Conservation (phyloP, 2,329 filamentous ascomycete species). For the Diaporthe sp. region DNA sequence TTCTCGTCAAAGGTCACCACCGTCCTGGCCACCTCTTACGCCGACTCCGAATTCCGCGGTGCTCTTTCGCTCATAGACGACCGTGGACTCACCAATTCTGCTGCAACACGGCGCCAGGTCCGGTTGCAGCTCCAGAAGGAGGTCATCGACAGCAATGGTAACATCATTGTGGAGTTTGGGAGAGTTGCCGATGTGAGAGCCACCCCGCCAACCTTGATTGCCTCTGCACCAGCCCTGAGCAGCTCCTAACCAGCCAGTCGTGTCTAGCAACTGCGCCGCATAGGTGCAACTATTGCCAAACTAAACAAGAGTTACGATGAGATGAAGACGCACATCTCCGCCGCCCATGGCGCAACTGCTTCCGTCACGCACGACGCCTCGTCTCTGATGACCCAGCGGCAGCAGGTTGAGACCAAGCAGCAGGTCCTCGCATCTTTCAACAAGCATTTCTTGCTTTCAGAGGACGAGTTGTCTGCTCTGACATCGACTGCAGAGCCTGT, state of each 20-base stretch:
- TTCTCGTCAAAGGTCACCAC: slow-evolving; percentile 86
- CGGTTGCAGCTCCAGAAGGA: slow-evolving; percentile 90
- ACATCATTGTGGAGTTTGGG: slow-evolving; percentile 90
- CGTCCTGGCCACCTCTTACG: slow-evolving; percentile 92
- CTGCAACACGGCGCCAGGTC: slow-evolving; percentile 83
- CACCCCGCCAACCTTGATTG: neutral
- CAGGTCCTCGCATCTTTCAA: slow-evolving; percentile 83
- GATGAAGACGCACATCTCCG: slow-evolving; percentile 82
- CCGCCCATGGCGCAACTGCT: slow-evolving; percentile 81
- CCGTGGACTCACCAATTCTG: slow-evolving; percentile 78
- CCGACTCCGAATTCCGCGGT: slow-evolving; percentile 91
- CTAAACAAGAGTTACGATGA: slow-evolving; percentile 85
- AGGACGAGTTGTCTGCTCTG: slow-evolving; percentile 82
- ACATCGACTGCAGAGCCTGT: slow-evolving; percentile 86
- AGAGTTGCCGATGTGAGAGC: slow-evolving; percentile 83
- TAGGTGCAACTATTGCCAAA: slow-evolving; percentile 82
- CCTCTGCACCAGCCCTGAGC: neutral
- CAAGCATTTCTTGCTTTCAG: slow-evolving; percentile 85
- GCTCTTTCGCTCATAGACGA: slow-evolving; percentile 84
- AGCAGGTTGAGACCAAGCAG: slow-evolving; percentile 84
- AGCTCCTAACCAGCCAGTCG: slow-evolving; percentile 28
- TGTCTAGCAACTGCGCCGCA: slow-evolving; percentile 84
- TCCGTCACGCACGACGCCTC: slow-evolving; percentile 84
- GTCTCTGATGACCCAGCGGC: slow-evolving; percentile 78
- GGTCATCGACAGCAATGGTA: slow-evolving; percentile 91